Percentiles rank a stretch among this genome's conserved stretches.
These are phyloP conservation scores for Pythium rishiriense DNA, from an alignment of 352 stramenopile genomes.

Conservation along the genomic window DNA sequence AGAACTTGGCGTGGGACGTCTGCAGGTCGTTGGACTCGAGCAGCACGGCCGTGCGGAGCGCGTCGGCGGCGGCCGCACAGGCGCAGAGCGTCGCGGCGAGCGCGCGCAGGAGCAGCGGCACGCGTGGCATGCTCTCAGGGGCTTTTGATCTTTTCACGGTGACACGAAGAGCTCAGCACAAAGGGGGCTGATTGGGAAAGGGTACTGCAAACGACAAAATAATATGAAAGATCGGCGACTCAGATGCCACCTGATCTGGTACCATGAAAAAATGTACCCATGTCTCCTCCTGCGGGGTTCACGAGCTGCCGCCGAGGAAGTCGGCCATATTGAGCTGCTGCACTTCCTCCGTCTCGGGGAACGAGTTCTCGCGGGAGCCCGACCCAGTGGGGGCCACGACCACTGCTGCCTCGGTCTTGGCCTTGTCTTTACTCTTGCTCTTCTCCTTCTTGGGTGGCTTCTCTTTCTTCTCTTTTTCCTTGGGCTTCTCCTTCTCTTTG, in stretches of 20 bases:
- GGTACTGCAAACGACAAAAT: constrained; percentile 6
- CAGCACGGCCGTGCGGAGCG: constrained; percentile 67
- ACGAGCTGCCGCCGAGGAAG: constrained; percentile 53
- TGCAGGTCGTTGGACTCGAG: constrained; percentile 59
- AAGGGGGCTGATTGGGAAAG: background rate
- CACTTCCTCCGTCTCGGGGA: constrained; percentile 52
- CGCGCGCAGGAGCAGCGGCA: constrained; percentile 27
- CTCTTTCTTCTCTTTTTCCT: constrained; percentile 42
- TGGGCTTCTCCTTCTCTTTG: constrained; percentile 41
- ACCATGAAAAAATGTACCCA: background rate
- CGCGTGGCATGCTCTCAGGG: constrained; percentile 28
- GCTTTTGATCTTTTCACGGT: constrained; percentile 29
- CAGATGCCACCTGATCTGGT: constrained; percentile 4
- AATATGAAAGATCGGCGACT: constrained; percentile 8
- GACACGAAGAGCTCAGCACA: constrained; percentile 12
- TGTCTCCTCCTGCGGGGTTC: too few species aligned
- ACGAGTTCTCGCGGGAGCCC: constrained; percentile 38
- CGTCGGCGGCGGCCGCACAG: constrained; percentile 25
- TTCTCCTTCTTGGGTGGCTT: constrained; percentile 31
- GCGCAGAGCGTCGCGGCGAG: constrained; percentile 25
- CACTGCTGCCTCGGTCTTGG: constrained; percentile 12
- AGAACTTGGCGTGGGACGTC: constrained; percentile 76
- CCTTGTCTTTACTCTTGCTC: constrained; percentile 36
- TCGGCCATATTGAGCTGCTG: constrained; percentile 78
- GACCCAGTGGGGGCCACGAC: constrained; percentile 29